Percentiles rank a stretch among this genome's conserved stretches.
phyloP scores from a whole-genome alignment of 768 basidiomycete species.

The Grammothele lineata region DNA sequence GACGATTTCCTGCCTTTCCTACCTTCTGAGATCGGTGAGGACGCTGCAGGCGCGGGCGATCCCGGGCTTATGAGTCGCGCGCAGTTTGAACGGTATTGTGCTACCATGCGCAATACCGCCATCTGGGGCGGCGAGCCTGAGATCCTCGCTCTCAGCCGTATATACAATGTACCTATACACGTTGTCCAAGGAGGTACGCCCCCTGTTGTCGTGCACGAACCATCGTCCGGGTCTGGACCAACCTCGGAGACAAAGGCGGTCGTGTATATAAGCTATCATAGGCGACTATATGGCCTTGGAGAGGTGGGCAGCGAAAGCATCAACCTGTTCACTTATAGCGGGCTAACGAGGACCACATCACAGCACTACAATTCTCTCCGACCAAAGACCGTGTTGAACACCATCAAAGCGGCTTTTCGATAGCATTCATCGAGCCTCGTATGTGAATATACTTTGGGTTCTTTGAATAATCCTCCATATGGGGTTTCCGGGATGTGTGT shows the following conservation, averaged over 20 bases:
- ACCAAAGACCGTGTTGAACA: conserved; percentile 36
- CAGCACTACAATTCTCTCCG: conserved; percentile 89
- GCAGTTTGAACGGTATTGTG: conserved; percentile 74
- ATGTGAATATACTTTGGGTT: too few species aligned
- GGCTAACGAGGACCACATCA: too few species aligned
- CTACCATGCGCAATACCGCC: conserved; percentile 73
- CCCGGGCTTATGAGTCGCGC: conserved; percentile 66
- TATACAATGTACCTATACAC: conserved; percentile 82
- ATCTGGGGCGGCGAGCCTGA: conserved; percentile 98
- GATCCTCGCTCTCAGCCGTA: conserved; percentile 82
- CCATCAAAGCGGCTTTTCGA: conserved; percentile 18
- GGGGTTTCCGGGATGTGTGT: too few species aligned
- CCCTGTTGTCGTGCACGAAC: conserved; percentile 78
- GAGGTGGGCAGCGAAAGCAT: too few species aligned
- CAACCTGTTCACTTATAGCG: too few species aligned
- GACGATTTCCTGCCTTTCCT: conserved; percentile 95
- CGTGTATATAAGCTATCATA: conserved; percentile 85
- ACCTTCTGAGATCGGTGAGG: conserved; percentile 68
- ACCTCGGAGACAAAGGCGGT: conserved; percentile 35
- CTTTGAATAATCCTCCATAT: too few species aligned
- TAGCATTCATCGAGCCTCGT: too few species aligned
- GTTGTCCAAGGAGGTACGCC: conserved; percentile 84
- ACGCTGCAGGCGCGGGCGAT: conserved; percentile 56
- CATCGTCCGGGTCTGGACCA: conserved; percentile 33
- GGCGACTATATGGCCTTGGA: conserved; percentile 91